Evolutionary conservation across 2,329 filamentous ascomycete genomes (phyloP).

Genomic region (Neofusicoccum laricinum): DNA sequence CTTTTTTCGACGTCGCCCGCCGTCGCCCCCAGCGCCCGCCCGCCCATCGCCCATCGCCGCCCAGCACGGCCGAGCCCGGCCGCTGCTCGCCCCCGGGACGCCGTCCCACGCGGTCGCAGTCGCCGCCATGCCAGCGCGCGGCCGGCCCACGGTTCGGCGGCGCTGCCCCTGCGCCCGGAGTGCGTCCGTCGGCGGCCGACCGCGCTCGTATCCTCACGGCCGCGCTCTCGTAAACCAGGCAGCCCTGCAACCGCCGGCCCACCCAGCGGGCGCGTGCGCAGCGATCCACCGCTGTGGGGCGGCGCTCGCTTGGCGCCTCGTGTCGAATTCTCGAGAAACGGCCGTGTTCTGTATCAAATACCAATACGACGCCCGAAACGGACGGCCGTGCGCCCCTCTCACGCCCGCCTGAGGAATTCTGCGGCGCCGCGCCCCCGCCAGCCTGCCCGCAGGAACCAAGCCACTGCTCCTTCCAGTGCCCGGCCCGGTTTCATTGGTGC

Average conservation of each 20-base stretch:
- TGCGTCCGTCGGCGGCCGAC: background rate
- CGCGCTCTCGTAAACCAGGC: background rate
- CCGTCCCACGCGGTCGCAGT: too few species aligned
- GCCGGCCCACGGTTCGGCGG: background rate
- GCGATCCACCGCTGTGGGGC: slow-evolving; percentile 11
- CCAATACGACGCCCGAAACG: background rate
- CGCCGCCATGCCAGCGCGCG: background rate
- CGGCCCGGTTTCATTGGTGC: slow-evolving; percentile 4
- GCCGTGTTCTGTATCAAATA: slow-evolving; percentile 10
- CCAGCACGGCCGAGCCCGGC: too few species aligned
- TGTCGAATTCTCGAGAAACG: slow-evolving; percentile 14
- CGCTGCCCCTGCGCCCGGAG: background rate
- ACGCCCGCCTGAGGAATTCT: background rate
- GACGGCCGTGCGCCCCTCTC: background rate
- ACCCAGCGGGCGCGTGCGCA: background rate
- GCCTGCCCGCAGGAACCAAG: background rate
- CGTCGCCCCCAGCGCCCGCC: background rate
- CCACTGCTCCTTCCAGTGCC: background rate
- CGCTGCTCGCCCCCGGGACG: too few species aligned
- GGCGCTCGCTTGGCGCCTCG: slow-evolving; percentile 2
- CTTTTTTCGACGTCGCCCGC: slow-evolving; percentile 6
- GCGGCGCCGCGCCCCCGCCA: background rate
- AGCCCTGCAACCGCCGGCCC: background rate
- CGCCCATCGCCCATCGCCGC: background rate
- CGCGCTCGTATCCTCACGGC: background rate